A percentile compares a stretch with the other conserved stretches of the same genome.
phyloP scores from a whole-genome alignment of 768 basidiomycete species.

The Rhizopogon salebrosus region DNA sequence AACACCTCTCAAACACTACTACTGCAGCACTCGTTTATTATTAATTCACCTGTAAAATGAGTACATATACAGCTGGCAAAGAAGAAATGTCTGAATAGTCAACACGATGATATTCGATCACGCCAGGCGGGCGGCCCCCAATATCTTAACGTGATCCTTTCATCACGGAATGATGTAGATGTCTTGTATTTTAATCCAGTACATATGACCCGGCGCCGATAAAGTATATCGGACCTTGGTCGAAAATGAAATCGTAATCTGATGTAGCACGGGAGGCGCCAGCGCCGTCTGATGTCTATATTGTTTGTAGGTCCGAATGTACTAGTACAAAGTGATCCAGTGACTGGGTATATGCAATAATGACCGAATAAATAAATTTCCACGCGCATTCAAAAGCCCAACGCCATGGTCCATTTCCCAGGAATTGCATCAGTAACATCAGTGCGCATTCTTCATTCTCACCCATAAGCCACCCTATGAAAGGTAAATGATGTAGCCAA shows the following conservation, averaged over 20 bases:
- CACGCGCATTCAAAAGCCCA: background rate
- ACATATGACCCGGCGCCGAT: too few relatives aligned
- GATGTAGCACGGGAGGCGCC: background rate
- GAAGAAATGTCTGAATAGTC: too few relatives aligned
- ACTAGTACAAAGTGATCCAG: background rate
- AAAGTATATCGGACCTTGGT: too few relatives aligned
- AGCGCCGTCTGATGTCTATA: background rate
- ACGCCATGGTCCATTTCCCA: background rate
- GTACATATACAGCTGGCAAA: too few relatives aligned
- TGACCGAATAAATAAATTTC: constrained; percentile 12
- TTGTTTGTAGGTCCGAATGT: background rate
- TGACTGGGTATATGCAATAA: constrained; percentile 4
- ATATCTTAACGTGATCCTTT: too few relatives aligned
- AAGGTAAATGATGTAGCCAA: constrained; percentile 2
- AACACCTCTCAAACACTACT: too few relatives aligned
- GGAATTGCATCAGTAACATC: constrained; percentile 8
- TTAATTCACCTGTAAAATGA: too few relatives aligned
- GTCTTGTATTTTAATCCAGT: too few relatives aligned
- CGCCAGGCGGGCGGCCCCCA: too few relatives aligned
- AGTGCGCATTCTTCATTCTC: constrained; percentile 32
- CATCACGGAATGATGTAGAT: too few relatives aligned
- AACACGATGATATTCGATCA: too few relatives aligned
- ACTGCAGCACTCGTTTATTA: too few relatives aligned
- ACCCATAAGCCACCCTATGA: constrained; percentile 58
- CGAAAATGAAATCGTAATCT: background rate